Percentiles rank a stretch among this genome's conserved stretches.
Evolutionary conservation across 2,329 filamentous ascomycete species (phyloP).

Genomic region (Penicillium glabrum): DNA sequence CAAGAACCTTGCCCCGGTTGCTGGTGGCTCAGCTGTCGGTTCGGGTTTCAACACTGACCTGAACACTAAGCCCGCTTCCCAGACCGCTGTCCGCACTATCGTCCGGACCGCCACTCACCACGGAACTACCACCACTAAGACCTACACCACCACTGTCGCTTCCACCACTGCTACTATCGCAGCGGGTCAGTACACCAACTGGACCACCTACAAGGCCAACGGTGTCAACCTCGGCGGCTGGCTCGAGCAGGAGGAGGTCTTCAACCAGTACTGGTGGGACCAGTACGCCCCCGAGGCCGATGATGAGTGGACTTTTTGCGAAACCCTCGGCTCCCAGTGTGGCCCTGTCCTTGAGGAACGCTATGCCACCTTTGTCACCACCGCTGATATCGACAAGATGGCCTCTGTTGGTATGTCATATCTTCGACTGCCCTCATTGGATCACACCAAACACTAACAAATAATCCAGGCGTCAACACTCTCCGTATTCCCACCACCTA

Average conservation of each 20-base stretch:
- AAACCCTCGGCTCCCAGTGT: conserved; percentile 1
- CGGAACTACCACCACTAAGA: not conserved
- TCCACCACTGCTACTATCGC: not conserved
- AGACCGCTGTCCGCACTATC: not conserved
- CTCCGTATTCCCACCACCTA: conserved; percentile 13
- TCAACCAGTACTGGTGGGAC: conserved; percentile 20
- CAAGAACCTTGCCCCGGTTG: not conserved
- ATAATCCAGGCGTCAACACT: not conserved
- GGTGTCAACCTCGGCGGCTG: conserved; percentile 25
- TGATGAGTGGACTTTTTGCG: conserved; percentile 22
- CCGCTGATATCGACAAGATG: conserved; percentile 5
- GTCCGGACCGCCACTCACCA: not conserved
- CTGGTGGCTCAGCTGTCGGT: not conserved
- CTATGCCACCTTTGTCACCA: conserved; percentile 8
- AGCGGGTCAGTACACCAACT: conserved; percentile 13
- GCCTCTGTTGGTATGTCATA: not conserved
- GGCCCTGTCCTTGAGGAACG: conserved; percentile 6
- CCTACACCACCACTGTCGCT: not conserved
- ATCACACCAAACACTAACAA: not conserved
- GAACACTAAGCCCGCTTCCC: not conserved
- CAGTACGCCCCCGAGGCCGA: conserved; percentile 10
- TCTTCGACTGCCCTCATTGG: too few relatives aligned
- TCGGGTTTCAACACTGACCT: not conserved
- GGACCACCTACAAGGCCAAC: conserved; percentile 19
- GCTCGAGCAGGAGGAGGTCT: conserved; percentile 20